Evolutionary conservation across 208 protist species (phyloP), one percentile per base, ranked within the genome.

Genomic region (Sergeia podlipaevii): DNA sequence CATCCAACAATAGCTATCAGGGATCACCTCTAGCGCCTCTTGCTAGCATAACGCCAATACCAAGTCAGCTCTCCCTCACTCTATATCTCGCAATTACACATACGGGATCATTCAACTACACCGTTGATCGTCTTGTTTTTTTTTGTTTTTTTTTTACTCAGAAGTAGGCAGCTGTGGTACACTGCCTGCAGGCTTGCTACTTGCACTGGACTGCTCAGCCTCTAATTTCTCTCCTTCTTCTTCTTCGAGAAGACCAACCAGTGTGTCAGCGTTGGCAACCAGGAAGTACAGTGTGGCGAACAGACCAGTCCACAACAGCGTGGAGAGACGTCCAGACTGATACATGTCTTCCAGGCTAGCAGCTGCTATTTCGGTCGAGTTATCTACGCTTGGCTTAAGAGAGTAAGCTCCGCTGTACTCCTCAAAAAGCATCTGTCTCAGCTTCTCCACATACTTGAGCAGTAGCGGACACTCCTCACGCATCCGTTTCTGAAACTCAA

Each of bases 351-450:
- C 76, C 41, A 44, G 37, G 3, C 54, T 56, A 23, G 46, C 28
- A 4, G 42, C 45, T 18, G 38, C 49, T 4, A 6, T 51, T 5
- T 46, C 42, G 11, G 24, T 15, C 34, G 36, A 52, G 24, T 28
- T 37, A 43, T 38, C 49, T 32, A 49, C 62, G 1, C 15, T 21
- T 29, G 68, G 70, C 49, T 71, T 67, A 21, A 95, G 57, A 28
- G 57, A 59, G 68, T 95, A 91, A 13, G 69, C 75, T 15, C 76
- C 72, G 50, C 68, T 79, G 49, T 90, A 87, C 6, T 89, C 78
- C 50, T 88, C 87, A 54, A 80, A 95, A 51, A 86, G 77, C 49
- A 76, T 59, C n/a, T 60, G 26, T n/a, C 79, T 77, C 28, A 95
- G 38, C 30, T 69, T 70, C 51, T 95, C 80, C n/a, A 80, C 74